Evolutionary conservation across 176 grass and related monocot genomes (phyloP), one percentile per base, ranked within the genome.

Genomic region (Zoysia japonica): DNA sequence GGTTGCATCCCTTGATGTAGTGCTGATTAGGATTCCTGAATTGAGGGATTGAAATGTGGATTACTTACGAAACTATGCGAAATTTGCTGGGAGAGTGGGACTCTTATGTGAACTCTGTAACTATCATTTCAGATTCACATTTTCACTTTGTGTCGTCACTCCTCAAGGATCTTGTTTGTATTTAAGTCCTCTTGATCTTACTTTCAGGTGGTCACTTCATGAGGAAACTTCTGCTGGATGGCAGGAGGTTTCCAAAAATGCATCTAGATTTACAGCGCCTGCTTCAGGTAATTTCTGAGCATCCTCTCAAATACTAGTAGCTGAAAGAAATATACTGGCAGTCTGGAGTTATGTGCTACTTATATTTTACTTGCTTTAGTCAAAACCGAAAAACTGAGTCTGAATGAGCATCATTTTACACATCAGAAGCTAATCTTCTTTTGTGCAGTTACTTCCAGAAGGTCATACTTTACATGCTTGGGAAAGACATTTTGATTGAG

Each of bases 211-310:
- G 94, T 75, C 84, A 90, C 77, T 88, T 92, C 67, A 68, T 94
- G 74, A 92, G 86, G 70, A 97, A 97, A 78, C 91, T 92, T 75
- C 80, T 97, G 87, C 73, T 97, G 77, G 94, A 97, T 70, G 94
- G 91, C 47, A 88, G 94, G 72, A 94, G 87, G 78, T 94, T 97
- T 60, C 91, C 94, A 15, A 94, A 94, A 83, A 88, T 97, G 87
- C 91, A 97, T 86, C 91, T 97, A 43, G 85, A 97, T 83, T 85
- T 97, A 67, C 94, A 97, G 80, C 91, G 91, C 36, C 83, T 97
- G 70, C 90, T 97, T 65, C 94, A 97, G 89, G 94, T 94, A 85
- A 14, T 70, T 74, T 44, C n/a, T 80, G 39, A 52, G 16, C 4
- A 43, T 9, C 72, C 17, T 56, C 54, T 68, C n/a, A 19, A 71